phyloP scores from a whole-genome alignment of 345 rosid species.

The Salix viminalis region DNA sequence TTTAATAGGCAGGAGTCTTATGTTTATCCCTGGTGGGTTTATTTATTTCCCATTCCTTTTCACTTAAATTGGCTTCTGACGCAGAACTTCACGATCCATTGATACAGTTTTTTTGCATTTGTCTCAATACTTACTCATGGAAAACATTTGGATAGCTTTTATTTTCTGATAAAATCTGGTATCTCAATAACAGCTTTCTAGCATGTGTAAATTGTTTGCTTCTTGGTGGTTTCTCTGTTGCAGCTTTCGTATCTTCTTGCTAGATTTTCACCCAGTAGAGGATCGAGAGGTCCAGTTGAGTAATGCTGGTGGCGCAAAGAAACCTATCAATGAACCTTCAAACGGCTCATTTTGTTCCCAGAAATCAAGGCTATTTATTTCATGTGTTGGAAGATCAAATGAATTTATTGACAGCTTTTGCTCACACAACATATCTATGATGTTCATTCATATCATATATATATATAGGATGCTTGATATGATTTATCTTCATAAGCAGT shows the following conservation, averaged over 20 bases:
- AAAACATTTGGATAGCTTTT: neutral
- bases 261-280: constrained; percentile 34
- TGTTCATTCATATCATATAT: neutral
- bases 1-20: neutral
- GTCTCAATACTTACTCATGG: neutral
- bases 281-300: constrained; percentile 28
- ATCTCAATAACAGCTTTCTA: neutral
- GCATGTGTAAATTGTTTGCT: neutral
- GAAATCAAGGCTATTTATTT: constrained; percentile 48
- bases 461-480: neutral
- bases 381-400: constrained; percentile 47
- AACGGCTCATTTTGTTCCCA: constrained; percentile 22
- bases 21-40: neutral
- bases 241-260: constrained; percentile 85
- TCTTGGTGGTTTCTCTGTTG: constrained; percentile 25
- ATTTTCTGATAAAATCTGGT: neutral
- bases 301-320: constrained; percentile 30
- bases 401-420: constrained; percentile 66
- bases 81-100: neutral
- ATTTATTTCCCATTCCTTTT: neutral
- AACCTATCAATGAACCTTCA: constrained; percentile 36
- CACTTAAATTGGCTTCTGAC: neutral
- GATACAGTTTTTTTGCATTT: neutral
- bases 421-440: neutral
- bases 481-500: constrained; percentile 1